phyloP scores from a whole-genome alignment of 139 green algal genomes.

The Tetraselmis striata region DNA sequence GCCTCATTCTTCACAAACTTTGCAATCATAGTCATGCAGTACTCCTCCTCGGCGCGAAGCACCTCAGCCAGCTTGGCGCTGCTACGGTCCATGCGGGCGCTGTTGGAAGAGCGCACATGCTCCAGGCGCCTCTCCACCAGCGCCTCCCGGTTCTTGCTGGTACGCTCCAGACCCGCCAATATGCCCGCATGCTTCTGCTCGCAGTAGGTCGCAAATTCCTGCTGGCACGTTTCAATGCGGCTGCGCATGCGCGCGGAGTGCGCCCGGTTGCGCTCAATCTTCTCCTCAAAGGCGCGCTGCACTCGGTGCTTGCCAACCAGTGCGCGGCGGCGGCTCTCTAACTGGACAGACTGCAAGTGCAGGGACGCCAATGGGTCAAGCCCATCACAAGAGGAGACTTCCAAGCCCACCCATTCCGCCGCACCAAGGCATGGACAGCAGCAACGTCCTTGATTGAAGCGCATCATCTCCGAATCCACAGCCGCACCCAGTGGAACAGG shows the following conservation, averaged over 20 bases:
- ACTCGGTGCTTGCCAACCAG: neutral
- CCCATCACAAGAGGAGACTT: too few species aligned
- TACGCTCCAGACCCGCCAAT: neutral
- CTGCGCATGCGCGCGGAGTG: neutral
- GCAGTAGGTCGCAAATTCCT: neutral
- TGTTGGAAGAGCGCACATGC: neutral
- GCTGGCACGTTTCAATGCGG: neutral
- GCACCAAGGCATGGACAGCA: too few species aligned
- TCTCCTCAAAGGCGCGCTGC: neutral
- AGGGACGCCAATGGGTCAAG: too few species aligned
- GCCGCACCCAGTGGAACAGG: too few species aligned
- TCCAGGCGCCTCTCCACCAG: neutral
- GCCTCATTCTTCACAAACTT: neutral
- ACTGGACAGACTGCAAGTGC: neutral
- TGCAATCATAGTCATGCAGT: neutral
- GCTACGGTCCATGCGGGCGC: neutral
- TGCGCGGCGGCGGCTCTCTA: neutral
- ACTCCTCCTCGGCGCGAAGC: neutral
- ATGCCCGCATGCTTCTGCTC: neutral
- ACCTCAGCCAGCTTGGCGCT: neutral
- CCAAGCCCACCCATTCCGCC: too few species aligned
- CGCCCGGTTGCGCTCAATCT: neutral
- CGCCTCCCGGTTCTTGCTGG: neutral
- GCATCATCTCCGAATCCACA: too few species aligned
- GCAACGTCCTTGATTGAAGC: too few species aligned